phyloP scores from a whole-genome alignment of 805 yeast species.

The Nakazawaea sp. region DNA sequence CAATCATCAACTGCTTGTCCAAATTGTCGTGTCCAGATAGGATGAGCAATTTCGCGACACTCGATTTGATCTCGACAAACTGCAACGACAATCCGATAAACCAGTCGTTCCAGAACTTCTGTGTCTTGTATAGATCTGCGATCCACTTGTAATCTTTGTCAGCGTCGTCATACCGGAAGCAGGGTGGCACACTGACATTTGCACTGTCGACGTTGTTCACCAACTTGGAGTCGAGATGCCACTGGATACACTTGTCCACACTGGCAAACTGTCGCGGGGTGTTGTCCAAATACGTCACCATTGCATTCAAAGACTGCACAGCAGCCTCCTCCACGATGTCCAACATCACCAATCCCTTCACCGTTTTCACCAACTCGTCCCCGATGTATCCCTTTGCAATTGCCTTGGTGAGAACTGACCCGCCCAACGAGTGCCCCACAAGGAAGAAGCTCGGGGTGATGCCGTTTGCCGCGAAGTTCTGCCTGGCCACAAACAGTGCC shows the following conservation, averaged over 20 bases:
- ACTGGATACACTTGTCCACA: constrained; percentile 58
- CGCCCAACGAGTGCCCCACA: constrained; percentile 92
- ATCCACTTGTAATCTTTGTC: constrained; percentile 42
- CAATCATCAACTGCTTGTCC: constrained; percentile 81
- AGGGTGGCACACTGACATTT: constrained; percentile 66
- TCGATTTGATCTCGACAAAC: constrained; percentile 30
- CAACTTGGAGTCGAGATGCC: constrained; percentile 64
- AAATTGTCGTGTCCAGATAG: constrained; percentile 86
- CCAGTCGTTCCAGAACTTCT: constrained; percentile 79
- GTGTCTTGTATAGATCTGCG: constrained; percentile 54
- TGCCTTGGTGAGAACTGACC: constrained; percentile 65
- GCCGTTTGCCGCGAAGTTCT: constrained; percentile 12
- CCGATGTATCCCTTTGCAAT: constrained; percentile 18
- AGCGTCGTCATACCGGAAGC: constrained; percentile 28
- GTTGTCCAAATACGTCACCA: constrained; percentile 58
- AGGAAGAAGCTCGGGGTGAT: constrained; percentile 39
- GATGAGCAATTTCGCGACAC: constrained; percentile 60
- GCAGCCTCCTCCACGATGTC: constrained; percentile 97
- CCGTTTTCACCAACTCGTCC: constrained; percentile 7
- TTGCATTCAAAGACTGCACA: constrained; percentile 53
- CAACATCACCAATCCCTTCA: constrained; percentile 65
- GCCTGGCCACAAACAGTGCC: constrained; percentile 26
- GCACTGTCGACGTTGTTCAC: constrained; percentile 61
- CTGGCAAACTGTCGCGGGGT: constrained; percentile 58
- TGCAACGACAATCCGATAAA: constrained; percentile 57